Conservation (phyloP, 352 stramenopile species). For the Pythium brassicae region DNA sequence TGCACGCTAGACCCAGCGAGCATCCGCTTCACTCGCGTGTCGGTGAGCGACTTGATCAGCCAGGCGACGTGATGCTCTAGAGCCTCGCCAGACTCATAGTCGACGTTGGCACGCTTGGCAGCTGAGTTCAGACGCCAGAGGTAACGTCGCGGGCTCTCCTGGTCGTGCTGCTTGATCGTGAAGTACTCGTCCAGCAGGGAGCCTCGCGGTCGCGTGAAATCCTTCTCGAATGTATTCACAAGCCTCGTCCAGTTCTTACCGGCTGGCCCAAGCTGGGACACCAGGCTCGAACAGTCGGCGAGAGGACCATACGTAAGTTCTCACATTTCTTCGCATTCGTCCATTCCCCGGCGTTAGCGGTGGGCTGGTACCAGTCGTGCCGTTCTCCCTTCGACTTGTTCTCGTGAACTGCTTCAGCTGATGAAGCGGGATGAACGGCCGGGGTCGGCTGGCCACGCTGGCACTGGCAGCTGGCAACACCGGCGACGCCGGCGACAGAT, state of each 20-base stretch:
- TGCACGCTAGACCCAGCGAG: too few species aligned
- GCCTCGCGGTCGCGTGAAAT: neutral
- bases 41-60: too few species aligned
- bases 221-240: neutral
- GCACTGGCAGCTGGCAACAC: too few species aligned
- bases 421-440: neutral
- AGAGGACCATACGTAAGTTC: neutral
- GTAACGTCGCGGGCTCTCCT: conserved; percentile 1
- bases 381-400: neutral
- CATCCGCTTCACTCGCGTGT: too few species aligned
- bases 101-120: too few species aligned
- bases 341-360: neutral
- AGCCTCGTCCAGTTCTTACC: neutral
- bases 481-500: too few species aligned
- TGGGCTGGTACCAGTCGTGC: neutral
- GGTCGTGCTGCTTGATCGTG: neutral
- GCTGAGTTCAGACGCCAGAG: conserved; percentile 2
- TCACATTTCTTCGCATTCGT: too few species aligned
- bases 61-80: too few species aligned
- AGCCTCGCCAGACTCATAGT: too few species aligned
- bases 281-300: neutral
- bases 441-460: too few species aligned
- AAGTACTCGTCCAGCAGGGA: neutral
- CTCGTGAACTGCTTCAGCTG: neutral
- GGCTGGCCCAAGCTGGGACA: neutral